Evolutionary conservation across 306 rosid species (phyloP).

Genomic region (Cucurbita moschata): DNA sequence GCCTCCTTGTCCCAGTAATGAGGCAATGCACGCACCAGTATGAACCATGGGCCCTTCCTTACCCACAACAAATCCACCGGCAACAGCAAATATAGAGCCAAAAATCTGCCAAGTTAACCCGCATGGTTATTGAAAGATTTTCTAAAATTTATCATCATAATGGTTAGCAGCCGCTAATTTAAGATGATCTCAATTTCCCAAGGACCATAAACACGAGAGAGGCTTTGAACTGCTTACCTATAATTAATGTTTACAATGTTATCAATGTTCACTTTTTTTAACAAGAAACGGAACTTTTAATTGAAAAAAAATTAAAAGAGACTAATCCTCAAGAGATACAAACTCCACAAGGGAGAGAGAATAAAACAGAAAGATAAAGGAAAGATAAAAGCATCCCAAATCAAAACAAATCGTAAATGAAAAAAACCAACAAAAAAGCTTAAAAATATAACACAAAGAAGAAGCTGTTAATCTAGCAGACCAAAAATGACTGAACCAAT

Average conservation of each 20-base stretch:
- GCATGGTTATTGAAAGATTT: background rate
- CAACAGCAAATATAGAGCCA: constrained; percentile 69
- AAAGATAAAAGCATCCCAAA: too few relatives aligned
- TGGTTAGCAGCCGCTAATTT: background rate
- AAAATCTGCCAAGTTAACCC: constrained; percentile 34
- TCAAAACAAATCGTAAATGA: too few relatives aligned
- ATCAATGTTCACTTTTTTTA: background rate
- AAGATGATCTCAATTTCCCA: background rate
- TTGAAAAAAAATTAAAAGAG: too few relatives aligned
- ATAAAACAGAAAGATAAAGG: too few relatives aligned
- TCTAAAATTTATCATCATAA: background rate
- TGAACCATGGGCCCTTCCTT: constrained; percentile 91
- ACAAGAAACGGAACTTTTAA: too few relatives aligned
- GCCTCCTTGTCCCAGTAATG: constrained; percentile 72
- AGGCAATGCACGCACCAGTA: constrained; percentile 71
- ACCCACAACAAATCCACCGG: constrained; percentile 72
- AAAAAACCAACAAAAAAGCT: too few relatives aligned
- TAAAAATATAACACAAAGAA: too few relatives aligned
- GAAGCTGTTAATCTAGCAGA: too few relatives aligned
- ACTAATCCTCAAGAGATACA: too few relatives aligned
- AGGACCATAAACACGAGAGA: background rate
- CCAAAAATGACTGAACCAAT: too few relatives aligned
- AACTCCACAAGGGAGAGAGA: too few relatives aligned
- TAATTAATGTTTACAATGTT: background rate
- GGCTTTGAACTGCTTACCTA: background rate